phyloP scores from a whole-genome alignment of 1,139 yeast genomes.

The Debaryomycetaceae sp. region DNA sequence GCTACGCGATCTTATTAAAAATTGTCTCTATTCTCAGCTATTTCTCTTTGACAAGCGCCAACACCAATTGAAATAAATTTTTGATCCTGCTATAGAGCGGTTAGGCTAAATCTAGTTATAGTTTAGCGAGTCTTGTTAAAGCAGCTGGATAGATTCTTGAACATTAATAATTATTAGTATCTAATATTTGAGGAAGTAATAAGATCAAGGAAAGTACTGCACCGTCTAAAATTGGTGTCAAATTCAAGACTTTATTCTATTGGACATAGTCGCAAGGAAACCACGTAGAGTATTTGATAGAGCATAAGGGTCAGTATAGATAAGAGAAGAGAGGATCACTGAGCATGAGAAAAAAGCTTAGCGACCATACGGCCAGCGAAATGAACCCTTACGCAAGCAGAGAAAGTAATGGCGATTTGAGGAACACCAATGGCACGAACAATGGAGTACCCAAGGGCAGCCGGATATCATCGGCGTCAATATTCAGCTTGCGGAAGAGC shows the following conservation, averaged over 20 bases:
- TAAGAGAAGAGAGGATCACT: not conserved
- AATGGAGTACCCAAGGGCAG: slow-evolving; percentile 8
- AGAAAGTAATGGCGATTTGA: slow-evolving; percentile 30
- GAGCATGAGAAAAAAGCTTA: slow-evolving; percentile 24
- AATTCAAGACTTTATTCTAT: not conserved
- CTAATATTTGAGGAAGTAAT: not conserved
- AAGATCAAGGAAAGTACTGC: not conserved
- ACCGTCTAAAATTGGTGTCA: not conserved
- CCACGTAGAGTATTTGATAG: not conserved
- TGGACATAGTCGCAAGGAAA: not conserved
- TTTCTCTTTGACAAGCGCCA: too few species aligned
- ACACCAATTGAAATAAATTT: not conserved
- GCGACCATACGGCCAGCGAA: slow-evolving; percentile 21
- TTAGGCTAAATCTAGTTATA: not conserved
- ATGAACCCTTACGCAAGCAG: slow-evolving; percentile 16
- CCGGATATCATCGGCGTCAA: slow-evolving; percentile 37
- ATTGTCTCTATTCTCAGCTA: too few species aligned
- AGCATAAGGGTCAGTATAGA: not conserved
- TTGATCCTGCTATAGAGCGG: not conserved
- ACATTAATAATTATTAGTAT: too few species aligned
- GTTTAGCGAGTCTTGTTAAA: not conserved
- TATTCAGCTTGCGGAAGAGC: slow-evolving; percentile 35
- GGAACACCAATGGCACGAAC: slow-evolving; percentile 17
- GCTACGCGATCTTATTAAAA: not conserved
- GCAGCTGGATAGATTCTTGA: not conserved